phyloP scores from a whole-genome alignment of 306 rosid species.

The Quercus agrifolia region DNA sequence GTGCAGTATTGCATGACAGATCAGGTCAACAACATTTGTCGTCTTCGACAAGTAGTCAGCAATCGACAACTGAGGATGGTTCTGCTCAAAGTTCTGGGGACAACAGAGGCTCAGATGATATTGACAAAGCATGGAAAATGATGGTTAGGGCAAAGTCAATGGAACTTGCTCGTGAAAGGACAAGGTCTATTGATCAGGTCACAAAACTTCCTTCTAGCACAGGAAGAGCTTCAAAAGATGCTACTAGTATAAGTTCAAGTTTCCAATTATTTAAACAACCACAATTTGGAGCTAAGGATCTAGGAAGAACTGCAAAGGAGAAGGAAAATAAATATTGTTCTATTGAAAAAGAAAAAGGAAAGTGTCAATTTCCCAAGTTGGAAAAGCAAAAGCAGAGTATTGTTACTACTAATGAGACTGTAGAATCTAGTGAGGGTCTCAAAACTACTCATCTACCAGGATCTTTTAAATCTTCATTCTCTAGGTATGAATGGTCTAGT shows the following conservation, averaged over 20 bases:
- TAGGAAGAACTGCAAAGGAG: constrained; percentile 11
- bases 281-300: constrained; percentile 18
- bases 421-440: constrained; percentile 20
- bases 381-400: constrained; percentile 26
- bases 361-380: constrained; percentile 5
- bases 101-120: constrained; percentile 28
- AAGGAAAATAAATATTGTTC: constrained; percentile 21
- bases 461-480: constrained; percentile 18
- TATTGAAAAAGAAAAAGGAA: constrained; percentile 14
- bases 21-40: constrained; percentile 24
- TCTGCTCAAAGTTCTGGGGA: background rate
- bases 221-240: constrained; percentile 29
- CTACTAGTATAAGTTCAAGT: constrained; percentile 15
- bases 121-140: constrained; percentile 82
- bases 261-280: constrained; percentile 13
- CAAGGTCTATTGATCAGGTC: constrained; percentile 25
- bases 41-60: constrained; percentile 38
- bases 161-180: constrained; percentile 17
- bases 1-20: constrained; percentile 19
- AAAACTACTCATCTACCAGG: constrained; percentile 25
- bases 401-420: constrained; percentile 23
- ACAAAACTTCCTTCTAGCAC: constrained; percentile 24
- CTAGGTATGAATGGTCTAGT: constrained; percentile 4
- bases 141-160: constrained; percentile 51
- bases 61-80: constrained; percentile 21